Evolutionary conservation across 208 protist species (phyloP).

Genomic region (Acanthamoeba healyi): DNA sequence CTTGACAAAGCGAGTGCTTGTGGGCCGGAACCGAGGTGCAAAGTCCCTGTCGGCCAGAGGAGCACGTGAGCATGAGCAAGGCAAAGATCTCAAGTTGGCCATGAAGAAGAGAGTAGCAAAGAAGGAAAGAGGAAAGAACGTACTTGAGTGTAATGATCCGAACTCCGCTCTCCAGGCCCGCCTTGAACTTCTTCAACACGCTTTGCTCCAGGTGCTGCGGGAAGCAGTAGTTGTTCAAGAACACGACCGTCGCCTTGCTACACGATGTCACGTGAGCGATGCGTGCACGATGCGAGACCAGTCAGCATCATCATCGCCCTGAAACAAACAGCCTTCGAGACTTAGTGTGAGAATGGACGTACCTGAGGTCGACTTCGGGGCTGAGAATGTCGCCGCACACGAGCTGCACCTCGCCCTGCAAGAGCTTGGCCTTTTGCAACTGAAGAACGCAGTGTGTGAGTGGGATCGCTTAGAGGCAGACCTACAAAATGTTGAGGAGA

Average conservation of each 20-base stretch:
- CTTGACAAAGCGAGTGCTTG: constrained; percentile 14
- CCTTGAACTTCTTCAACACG: constrained; percentile 49
- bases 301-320: too few species aligned
- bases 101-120: not conserved
- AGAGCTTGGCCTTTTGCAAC: not conserved
- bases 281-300: too few species aligned
- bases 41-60: constrained; percentile 5
- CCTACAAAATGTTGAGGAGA: not conserved
- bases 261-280: too few species aligned
- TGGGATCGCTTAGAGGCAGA: too few species aligned
- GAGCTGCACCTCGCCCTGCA: constrained; percentile 39
- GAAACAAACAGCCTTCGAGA: not conserved
- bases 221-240: constrained; percentile 64
- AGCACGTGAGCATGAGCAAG: too few species aligned
- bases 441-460: not conserved
- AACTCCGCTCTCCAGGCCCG: not conserved
- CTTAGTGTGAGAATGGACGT: not conserved
- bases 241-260: constrained; percentile 50
- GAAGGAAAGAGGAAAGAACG: not conserved
- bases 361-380: constrained; percentile 17
- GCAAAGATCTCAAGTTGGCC: not conserved
- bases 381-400: constrained; percentile 30
- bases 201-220: constrained; percentile 41
- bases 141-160: constrained; percentile 36
- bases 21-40: constrained; percentile 47